phyloP scores from a whole-genome alignment of 495 filamentous ascomycete species.

The Cetradonia linearis region DNA sequence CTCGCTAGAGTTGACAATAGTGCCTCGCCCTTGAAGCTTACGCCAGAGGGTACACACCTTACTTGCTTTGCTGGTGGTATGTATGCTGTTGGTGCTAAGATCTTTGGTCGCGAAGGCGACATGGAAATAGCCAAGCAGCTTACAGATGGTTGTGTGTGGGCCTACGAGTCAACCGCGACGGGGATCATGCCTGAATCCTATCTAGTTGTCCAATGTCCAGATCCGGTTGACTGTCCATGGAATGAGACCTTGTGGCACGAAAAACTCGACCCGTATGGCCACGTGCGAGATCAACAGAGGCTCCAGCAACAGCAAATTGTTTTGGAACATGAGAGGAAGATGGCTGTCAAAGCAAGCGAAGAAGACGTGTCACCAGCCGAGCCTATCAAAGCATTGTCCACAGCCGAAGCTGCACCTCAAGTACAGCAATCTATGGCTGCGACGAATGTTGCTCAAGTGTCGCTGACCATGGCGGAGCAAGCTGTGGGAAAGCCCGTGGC shows the following conservation, averaged over 20 bases:
- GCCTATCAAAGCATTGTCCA: not conserved
- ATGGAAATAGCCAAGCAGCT: slow-evolving; percentile 73
- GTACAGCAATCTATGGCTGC: not conserved
- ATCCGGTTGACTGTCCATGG: slow-evolving; percentile 58
- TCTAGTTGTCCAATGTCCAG: slow-evolving; percentile 54
- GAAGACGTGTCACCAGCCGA: not conserved
- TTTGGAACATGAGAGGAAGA: slow-evolving; percentile 28
- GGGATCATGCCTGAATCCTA: slow-evolving; percentile 89
- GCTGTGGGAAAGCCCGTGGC: slow-evolving; percentile 1
- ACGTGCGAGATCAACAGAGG: slow-evolving; percentile 32
- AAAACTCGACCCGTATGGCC: slow-evolving; percentile 43
- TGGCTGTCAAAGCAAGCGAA: slow-evolving; percentile 21
- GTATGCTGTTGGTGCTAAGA: slow-evolving; percentile 79
- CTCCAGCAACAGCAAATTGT: slow-evolving; percentile 18
- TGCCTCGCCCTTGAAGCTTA: slow-evolving; percentile 12
- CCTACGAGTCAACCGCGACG: slow-evolving; percentile 67
- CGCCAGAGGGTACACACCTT: slow-evolving; percentile 58
- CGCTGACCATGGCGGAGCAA: not conserved
- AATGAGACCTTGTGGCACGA: slow-evolving; percentile 57
- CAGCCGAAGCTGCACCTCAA: not conserved
- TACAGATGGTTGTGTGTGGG: slow-evolving; percentile 90
- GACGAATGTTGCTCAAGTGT: slow-evolving; percentile 5
- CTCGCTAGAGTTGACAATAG: slow-evolving; percentile 38
- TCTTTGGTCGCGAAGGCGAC: slow-evolving; percentile 71
- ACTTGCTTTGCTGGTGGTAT: slow-evolving; percentile 91